Evolutionary conservation across 2,329 filamentous ascomycete species (phyloP).

Genomic region (Orbilia javanica): DNA sequence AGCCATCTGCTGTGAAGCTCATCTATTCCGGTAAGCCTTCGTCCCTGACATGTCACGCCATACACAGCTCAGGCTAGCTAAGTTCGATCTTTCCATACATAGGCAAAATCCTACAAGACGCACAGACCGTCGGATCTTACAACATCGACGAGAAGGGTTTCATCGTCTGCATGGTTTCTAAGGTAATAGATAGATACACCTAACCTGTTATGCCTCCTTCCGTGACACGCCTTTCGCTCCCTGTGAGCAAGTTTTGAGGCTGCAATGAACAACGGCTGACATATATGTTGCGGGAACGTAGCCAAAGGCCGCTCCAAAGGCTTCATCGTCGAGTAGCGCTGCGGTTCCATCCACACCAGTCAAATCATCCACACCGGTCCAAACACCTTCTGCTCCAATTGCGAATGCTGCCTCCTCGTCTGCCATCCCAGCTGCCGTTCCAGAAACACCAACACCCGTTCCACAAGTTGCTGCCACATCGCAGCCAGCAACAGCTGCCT

Average conservation of each 20-base stretch:
- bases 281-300: slow-evolving; percentile 64
- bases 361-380: slow-evolving; percentile 70
- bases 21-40: slow-evolving; percentile 88
- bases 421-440: slow-evolving; percentile 66
- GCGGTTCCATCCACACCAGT: slow-evolving; percentile 75
- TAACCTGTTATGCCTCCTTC: slow-evolving; percentile 4
- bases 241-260: slow-evolving; percentile 27
- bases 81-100: slow-evolving; percentile 57
- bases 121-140: slow-evolving; percentile 94
- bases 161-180: slow-evolving; percentile 97
- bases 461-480: slow-evolving; percentile 65
- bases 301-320: slow-evolving; percentile 76
- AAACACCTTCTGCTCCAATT: slow-evolving; percentile 68
- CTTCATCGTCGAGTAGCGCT: slow-evolving; percentile 72
- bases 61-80: slow-evolving; percentile 58
- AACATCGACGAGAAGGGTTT: slow-evolving; percentile 99
- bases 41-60: background rate
- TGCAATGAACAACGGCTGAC: slow-evolving; percentile 60
- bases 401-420: slow-evolving; percentile 67
- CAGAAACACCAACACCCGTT: slow-evolving; percentile 72
- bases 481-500: slow-evolving; percentile 69
- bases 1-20: slow-evolving; percentile 88
- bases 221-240: slow-evolving; percentile 38
- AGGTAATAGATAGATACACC: slow-evolving; percentile 72
- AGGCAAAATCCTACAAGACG: slow-evolving; percentile 99